phyloP scores from a whole-genome alignment of 805 yeast species.

The Sugiyamaella boreocaroliniensis region DNA sequence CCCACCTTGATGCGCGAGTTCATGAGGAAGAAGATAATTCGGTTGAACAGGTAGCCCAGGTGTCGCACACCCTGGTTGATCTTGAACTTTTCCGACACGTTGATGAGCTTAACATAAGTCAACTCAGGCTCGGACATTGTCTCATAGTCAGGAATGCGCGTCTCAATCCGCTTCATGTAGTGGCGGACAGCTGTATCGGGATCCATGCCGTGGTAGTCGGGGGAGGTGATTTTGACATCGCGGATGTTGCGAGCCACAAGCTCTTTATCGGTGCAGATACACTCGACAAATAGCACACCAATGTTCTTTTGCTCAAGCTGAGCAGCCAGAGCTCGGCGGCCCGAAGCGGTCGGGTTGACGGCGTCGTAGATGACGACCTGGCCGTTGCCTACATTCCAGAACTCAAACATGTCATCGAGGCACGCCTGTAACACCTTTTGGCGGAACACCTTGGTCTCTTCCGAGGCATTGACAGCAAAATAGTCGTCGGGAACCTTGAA shows the following conservation, averaged over 20 bases:
- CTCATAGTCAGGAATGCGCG: constrained; percentile 64
- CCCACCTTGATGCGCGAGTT: constrained; percentile 84
- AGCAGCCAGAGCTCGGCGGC: constrained; percentile 53
- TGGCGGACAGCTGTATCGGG: constrained; percentile 67
- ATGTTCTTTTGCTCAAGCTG: constrained; percentile 52
- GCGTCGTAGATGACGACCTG: constrained; percentile 97
- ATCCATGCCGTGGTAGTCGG: constrained; percentile 78
- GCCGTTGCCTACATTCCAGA: constrained; percentile 71
- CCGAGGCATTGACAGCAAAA: constrained; percentile 47
- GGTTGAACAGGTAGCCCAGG: constrained; percentile 82
- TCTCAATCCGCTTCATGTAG: constrained; percentile 63
- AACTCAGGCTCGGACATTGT: constrained; percentile 55
- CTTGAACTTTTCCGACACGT: constrained; percentile 80
- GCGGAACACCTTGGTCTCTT: constrained; percentile 48
- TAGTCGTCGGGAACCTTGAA: constrained; percentile 61
- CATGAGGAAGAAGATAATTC: constrained; percentile 88
- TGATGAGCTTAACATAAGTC: constrained; percentile 76
- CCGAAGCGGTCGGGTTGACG: constrained; percentile 70
- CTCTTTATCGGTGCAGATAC: constrained; percentile 65
- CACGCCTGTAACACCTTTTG: constrained; percentile 56
- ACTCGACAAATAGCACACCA: constrained; percentile 82
- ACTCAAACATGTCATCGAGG: constrained; percentile 58
- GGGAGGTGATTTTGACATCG: constrained; percentile 73
- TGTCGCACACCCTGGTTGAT: constrained; percentile 59
- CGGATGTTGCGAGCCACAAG: constrained; percentile 69